Base-by-base conservation (phyloP, 192 early-diverging fungal species). In the Paraglomus occultum region DNA sequence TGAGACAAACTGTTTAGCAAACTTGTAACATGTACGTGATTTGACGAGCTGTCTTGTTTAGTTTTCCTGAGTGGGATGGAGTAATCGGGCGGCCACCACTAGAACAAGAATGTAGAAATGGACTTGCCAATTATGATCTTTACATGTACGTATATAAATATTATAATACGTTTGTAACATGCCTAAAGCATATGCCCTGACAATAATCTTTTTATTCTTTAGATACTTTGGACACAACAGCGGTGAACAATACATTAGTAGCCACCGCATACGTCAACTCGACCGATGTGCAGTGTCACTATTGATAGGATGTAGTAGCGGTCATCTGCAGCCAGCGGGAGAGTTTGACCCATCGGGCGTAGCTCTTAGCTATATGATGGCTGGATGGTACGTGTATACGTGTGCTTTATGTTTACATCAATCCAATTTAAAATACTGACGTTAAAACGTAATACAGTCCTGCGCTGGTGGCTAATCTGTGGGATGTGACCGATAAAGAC, bases 401-500 rank as follows among this genome's bases (percentile, higher is more conserved):
- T 39, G 8, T 40, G 23, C 49, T 72, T 58, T 62, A 15, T 63
- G 17, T 5, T 63, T 71, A n/a, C n/a, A 53, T 49, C 38, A 15
- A 49, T 67, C 12, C 46, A 5, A 48, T 49, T 55, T 45, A 20
- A 31, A 22, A 2, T 54, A 22, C 64, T 39, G 20, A 64, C 48
- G 12, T 14, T 59, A 51, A 20, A 77, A 12, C 57, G n/a, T n/a
- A 44, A 47, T 61, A 31, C 31, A 85, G 91, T 70, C 92, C 91
- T 6, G 83, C 93, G 0, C 71, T 99, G 0, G 90, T 96, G 4
- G 94, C 91, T 18, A 99, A 96, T 62, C 79, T 99, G 22, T 99
- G 97, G 97, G 97, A 99, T 76, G 94, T 99, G 7, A 97, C 95
- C 2, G 97, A 99, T 75, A 83, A 87, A 69, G 95, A 97, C 73